Base-by-base conservation (phyloP, 805 yeast species). In the Saturnispora serradocipensis region DNA sequence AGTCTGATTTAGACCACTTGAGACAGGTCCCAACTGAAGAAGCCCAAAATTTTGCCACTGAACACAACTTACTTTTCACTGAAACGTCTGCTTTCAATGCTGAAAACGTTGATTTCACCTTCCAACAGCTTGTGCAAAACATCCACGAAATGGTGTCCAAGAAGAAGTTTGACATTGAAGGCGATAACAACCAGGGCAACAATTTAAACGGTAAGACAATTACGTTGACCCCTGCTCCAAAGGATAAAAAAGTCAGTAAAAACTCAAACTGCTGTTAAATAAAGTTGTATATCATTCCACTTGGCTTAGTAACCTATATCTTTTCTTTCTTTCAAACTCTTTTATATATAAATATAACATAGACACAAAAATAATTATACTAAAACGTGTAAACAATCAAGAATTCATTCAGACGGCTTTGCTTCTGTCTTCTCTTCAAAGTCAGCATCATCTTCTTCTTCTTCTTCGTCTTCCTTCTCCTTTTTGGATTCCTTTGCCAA, bases 21-120 rank as follows among this genome's bases (percentile, higher is more conserved):
- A 81, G 99, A 64, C 97, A 97, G 0, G 96, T 93, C 20, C 96
- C 98, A 54, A 90, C 97, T 32, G 98, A 93, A 53, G 99, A 93
- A 71, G 99, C 98, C 54, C 86, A 84, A 70, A 86, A 84, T 64
- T 90, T 90, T 72, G 96, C 97, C 39, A 80, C 86, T 54, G 97
- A 93, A 70, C 90, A 93, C 72, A 87, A 81, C 67, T 76, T 93
- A 61, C 74, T 93, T 62, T 93, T 93, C 67, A 91, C 97, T 45
- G 99, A 93, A 74, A 95, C 98, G 15, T 84, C 95, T 55, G 99
- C 98, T 27, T 77, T 93, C 56, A 88, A 88, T 60, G 84, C 96
- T 44, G 95, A 91, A 64, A 93, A 93, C 67, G 99, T 93, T 53
- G 98, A 93, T 67, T 76, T 82, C 58, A 90, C 97, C 8, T 93